Conservation (phyloP, 768 basidiomycete genomes). For the Porpolomopsis calyptriformis region DNA sequence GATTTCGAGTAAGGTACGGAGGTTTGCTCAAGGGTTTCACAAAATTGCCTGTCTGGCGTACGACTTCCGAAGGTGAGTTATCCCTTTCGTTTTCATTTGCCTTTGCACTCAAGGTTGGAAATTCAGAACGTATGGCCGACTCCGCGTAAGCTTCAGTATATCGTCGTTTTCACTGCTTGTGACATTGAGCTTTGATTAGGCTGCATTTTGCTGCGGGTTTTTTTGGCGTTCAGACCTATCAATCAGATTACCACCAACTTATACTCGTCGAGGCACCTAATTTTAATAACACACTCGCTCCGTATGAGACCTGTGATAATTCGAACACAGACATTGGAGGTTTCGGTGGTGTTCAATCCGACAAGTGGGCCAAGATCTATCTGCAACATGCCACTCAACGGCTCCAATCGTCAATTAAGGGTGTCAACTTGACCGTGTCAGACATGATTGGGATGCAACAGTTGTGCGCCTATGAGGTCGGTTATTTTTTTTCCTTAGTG, state of each 20-base stretch:
- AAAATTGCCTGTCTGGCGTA: constrained; percentile 50
- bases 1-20: constrained; percentile 56
- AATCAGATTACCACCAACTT: constrained; percentile 49
- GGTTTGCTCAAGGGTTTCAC: constrained; percentile 33
- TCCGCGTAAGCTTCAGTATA: constrained; percentile 30
- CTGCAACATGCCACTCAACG: constrained; percentile 45
- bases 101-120: not conserved
- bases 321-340: constrained; percentile 32
- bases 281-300: constrained; percentile 63
- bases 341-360: constrained; percentile 32
- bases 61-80: constrained; percentile 40
- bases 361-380: constrained; percentile 52
- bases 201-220: constrained; percentile 48
- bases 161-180: not conserved
- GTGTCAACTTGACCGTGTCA: constrained; percentile 38
- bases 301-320: constrained; percentile 58
- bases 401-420: constrained; percentile 37
- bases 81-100: not conserved
- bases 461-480: constrained; percentile 65
- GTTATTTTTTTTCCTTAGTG: constrained; percentile 1
- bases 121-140: constrained; percentile 41
- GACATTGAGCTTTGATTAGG: constrained; percentile 10
- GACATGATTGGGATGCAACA: constrained; percentile 55
- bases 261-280: constrained; percentile 46
- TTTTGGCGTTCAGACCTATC: constrained; percentile 41